These are phyloP conservation scores for Clathrospora elynae DNA, from an alignment of 2,329 filamentous ascomycete genomes.

Conservation along the genomic window DNA sequence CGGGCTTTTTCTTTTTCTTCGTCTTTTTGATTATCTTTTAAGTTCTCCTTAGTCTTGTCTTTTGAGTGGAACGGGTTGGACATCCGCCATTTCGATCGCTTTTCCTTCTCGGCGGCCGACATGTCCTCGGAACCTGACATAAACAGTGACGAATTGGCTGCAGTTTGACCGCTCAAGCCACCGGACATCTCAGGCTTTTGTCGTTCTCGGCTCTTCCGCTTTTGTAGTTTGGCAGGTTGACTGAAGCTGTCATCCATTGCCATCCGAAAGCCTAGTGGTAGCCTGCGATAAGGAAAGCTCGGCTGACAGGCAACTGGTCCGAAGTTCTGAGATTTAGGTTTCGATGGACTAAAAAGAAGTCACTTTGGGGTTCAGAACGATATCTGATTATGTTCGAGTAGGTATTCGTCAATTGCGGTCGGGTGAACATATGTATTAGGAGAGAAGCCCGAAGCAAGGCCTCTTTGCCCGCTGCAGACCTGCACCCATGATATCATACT, in stretches of 20 bases:
- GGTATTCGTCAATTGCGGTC: constrained; percentile 5
- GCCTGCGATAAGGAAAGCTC: neutral
- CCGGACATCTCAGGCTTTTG: constrained; percentile 36
- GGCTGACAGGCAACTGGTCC: neutral
- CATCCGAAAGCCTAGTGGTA: neutral
- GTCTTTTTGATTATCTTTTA: constrained; percentile 17
- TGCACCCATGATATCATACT: constrained; percentile 38
- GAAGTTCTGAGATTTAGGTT: neutral
- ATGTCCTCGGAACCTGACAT: constrained; percentile 23
- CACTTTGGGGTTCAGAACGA: neutral
- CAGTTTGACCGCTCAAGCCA: constrained; percentile 21
- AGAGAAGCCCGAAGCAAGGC: constrained; percentile 15
- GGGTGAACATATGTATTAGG: constrained; percentile 10
- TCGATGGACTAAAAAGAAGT: neutral
- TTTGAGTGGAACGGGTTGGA: constrained; percentile 47
- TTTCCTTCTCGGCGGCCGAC: constrained; percentile 38
- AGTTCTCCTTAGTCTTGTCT: constrained; percentile 37
- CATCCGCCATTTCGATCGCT: constrained; percentile 45
- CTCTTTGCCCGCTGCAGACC: constrained; percentile 9
- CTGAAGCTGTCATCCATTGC: constrained; percentile 30
- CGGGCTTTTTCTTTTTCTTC: constrained; percentile 19
- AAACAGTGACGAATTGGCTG: constrained; percentile 25
- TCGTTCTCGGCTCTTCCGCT: constrained; percentile 40
- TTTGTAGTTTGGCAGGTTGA: constrained; percentile 39
- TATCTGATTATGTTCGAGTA: constrained; percentile 4